phyloP scores from a whole-genome alignment of 176 grass and related monocot species.

The Sorghum bicolor region Sorghum_bicolor_NCBIv3 NC_012870.2:80394501-80395000 shows the following conservation, averaged over 20 bases:
- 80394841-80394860: background rate
- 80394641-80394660: slow-evolving; percentile 10
- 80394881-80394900: slow-evolving; percentile 80
- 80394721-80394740: too few relatives aligned
- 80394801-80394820: background rate
- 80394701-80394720: too few relatives aligned
- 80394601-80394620: slow-evolving; percentile 40
- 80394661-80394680: slow-evolving; percentile 17
- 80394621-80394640: slow-evolving; percentile 6
- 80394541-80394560: slow-evolving; percentile 86
- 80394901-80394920: slow-evolving; percentile 53
- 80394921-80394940: background rate
- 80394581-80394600: slow-evolving; percentile 39
- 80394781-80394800: slow-evolving; percentile 30
- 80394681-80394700: background rate
- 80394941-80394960: slow-evolving; percentile 1
- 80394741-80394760: background rate
- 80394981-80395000: background rate
- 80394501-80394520: slow-evolving; percentile 60
- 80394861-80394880: slow-evolving; percentile 43
- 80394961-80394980: background rate
- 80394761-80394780: slow-evolving; percentile 10
- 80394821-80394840: slow-evolving; percentile 1
- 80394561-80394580: slow-evolving; percentile 61
- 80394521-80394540: slow-evolving; percentile 43